Evolutionary conservation across 805 yeast species (phyloP), one percentile per base, ranked within the genome.

Genomic region (Metschnikowia similis): DNA sequence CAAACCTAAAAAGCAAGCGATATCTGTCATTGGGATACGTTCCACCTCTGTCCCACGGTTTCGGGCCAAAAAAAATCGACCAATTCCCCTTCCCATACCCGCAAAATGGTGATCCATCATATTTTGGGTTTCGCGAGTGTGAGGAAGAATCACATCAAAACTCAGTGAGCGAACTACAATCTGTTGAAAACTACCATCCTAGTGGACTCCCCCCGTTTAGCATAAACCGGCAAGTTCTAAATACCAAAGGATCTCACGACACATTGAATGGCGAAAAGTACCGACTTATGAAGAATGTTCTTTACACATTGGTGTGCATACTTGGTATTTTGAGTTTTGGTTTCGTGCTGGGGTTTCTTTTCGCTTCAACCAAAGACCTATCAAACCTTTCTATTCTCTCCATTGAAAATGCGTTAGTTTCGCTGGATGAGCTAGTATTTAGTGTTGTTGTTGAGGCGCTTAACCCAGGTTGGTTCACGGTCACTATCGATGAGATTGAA

Each of bases 301-400:
- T 72, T 45, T 79, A 78, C 54, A 75, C 83, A 0, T 53, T 77
- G 32, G 56, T 74, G 37, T 60, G 77, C 35, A 74, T 80, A 2
- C 56, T 80, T 13, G 63, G 77, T 11, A 72, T 89, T n/a, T 66
- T 88, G 9, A 71, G 83, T 0, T 64, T 86, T 30, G 96, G 96
- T 1, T 89, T 92, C 60, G 72, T 87, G 5, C 74, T 85, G 60
- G 98, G 98, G 0, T 88, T 91, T 61, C 69, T 90, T 2, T 70
- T 91, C 38, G 97, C 97, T 0, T 84, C 96, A 1, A 84, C 89
- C 16, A 89, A 89, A 57, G 97, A 92, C 50, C 70, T 92, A 48
- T 82, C 85, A 47, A 77, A 80, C 52, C 84, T 89, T 16, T 69
- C 78, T 17, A 79, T 91, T 8, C 64, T 72, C 2, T 70, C 81